Conservation (phyloP, 176 grass and related monocot genomes). For the Aegilops longissima region DNA sequence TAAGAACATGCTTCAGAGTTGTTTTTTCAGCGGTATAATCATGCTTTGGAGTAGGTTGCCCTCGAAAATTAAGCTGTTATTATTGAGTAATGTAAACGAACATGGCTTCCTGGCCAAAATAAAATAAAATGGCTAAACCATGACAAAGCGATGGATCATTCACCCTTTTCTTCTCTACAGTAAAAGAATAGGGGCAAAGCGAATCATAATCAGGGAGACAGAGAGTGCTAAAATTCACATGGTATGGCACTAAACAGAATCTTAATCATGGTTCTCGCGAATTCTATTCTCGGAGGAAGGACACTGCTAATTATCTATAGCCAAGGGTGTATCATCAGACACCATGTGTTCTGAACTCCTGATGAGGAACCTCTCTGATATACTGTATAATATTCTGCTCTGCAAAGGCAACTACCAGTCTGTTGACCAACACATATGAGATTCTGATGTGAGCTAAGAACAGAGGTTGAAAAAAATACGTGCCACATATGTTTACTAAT, state of each 20-base stretch:
- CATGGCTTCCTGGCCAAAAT: background rate
- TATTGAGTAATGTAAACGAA: background rate
- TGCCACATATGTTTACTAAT: background rate
- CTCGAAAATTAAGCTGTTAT: background rate
- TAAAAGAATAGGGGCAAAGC: background rate
- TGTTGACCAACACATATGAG: background rate
- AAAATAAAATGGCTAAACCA: background rate
- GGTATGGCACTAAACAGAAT: background rate
- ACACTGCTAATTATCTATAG: background rate
- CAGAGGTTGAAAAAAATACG: background rate
- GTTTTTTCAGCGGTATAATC: background rate
- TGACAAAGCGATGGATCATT: slow-evolving; percentile 1
- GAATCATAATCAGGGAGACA: background rate
- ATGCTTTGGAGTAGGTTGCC: background rate
- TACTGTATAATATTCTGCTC: background rate
- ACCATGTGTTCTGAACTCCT: slow-evolving; percentile 1
- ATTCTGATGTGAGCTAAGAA: background rate
- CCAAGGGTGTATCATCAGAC: background rate
- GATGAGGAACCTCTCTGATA: background rate
- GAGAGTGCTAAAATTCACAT: background rate
- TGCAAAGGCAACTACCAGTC: slow-evolving; percentile 11
- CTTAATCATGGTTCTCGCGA: background rate
- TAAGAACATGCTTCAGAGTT: background rate
- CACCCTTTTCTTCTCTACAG: background rate
- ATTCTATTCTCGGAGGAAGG: slow-evolving; percentile 1